phyloP scores from a whole-genome alignment of 225 moss, liverwort and hornwort species.

The Marchantia polymorpha region DNA sequence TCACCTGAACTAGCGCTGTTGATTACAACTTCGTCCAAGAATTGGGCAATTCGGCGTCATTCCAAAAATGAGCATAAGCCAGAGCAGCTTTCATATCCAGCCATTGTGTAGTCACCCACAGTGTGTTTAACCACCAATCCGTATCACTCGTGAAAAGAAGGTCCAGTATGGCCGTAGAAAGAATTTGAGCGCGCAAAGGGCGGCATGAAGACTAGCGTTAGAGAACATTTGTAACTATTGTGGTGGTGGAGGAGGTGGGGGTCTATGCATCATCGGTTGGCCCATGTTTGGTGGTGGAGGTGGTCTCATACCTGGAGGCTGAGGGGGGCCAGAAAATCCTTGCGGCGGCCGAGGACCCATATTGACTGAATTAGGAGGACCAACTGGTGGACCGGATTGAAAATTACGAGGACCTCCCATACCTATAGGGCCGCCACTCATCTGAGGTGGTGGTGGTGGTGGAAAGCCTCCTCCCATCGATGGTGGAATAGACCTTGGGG shows the following conservation, averaged over 20 bases:
- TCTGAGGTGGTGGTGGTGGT: conserved; percentile 49
- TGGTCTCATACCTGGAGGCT: conserved; percentile 58
- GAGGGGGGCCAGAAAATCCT: conserved; percentile 43
- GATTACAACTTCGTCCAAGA: no score
- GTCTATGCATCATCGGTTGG: conserved; percentile 61
- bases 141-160: neutral
- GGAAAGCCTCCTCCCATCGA: conserved; percentile 44
- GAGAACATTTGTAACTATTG: conserved; percentile 18
- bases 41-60: neutral
- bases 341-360: conserved; percentile 50
- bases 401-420: conserved; percentile 56
- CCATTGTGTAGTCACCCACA: neutral
- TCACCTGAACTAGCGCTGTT: neutral
- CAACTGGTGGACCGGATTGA: conserved; percentile 25
- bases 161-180: neutral
- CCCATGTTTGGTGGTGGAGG: conserved; percentile 60
- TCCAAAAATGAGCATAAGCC: neutral
- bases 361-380: conserved; percentile 38
- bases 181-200: neutral
- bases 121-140: neutral
- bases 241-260: conserved; percentile 41
- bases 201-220: neutral
- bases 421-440: conserved; percentile 55
- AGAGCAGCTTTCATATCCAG: no score
- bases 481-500: conserved; percentile 49